These are phyloP conservation scores for Fomitopsis palustris DNA, from an alignment of 1,284 basidiomycete genomes.

Conservation along the genomic window DNA sequence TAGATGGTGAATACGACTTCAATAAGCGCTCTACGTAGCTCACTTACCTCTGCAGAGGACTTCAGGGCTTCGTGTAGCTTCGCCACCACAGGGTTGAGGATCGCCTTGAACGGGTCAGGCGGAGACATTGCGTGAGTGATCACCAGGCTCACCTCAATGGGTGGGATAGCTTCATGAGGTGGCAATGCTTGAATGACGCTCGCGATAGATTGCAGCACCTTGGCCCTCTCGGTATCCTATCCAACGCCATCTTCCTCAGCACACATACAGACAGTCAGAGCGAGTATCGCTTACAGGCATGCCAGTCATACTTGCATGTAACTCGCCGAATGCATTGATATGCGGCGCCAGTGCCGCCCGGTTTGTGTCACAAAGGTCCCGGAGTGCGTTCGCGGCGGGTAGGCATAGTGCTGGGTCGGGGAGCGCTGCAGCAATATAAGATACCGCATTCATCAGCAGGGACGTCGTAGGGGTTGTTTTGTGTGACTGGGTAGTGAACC, in stretches of 20 bases:
- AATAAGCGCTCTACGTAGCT: conserved; percentile 2
- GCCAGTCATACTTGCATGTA: conserved; percentile 71
- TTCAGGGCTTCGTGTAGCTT: conserved; percentile 63
- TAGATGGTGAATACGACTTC: conserved; percentile 4
- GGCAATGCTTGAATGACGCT: conserved; percentile 88
- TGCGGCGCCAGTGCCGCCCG: conserved; percentile 75
- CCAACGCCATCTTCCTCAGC: background rate
- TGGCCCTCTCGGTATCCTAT: conserved; percentile 83
- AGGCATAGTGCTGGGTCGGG: conserved; percentile 64
- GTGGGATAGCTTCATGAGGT: conserved; percentile 70
- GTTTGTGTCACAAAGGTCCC: conserved; percentile 86
- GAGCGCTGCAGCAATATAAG: conserved; percentile 72
- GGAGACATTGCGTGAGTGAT: background rate
- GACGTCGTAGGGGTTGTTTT: conserved; percentile 32
- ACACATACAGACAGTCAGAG: background rate
- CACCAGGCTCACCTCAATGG: conserved; percentile 57
- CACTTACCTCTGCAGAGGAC: conserved; percentile 46
- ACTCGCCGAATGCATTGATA: conserved; percentile 77
- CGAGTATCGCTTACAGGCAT: conserved; percentile 56
- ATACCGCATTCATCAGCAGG: conserved; percentile 56
- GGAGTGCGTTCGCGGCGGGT: conserved; percentile 74
- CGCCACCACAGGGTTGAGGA: conserved; percentile 72
- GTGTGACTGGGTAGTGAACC: conserved; percentile 65
- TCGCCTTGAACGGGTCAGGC: conserved; percentile 46
- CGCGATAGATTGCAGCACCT: conserved; percentile 85